A percentile compares a stretch with the other conserved stretches of the same genome.
Evolutionary conservation across 176 grass and related monocot species (phyloP).

Genomic region (Oryza meyeriana): DNA sequence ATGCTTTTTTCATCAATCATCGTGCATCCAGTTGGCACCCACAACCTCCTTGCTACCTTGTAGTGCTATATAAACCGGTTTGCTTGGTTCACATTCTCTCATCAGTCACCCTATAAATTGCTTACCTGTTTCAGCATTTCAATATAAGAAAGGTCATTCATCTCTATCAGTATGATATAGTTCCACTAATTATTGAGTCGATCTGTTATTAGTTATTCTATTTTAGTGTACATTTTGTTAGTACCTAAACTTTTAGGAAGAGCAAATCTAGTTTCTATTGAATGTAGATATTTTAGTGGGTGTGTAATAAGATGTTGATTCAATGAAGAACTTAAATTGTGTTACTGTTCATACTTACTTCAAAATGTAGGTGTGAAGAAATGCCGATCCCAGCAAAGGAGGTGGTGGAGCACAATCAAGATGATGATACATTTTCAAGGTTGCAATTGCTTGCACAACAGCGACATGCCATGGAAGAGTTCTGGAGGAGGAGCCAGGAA

Average conservation of each 20-base stretch:
- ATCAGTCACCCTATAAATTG: background rate
- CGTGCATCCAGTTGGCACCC: background rate
- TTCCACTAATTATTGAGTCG: background rate
- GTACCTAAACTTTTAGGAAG: background rate
- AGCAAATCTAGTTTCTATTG: background rate
- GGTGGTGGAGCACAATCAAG: background rate
- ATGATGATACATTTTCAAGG: background rate
- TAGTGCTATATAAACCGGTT: background rate
- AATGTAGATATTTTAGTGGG: background rate
- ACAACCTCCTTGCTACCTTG: background rate
- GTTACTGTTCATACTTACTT: background rate
- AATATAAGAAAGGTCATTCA: background rate
- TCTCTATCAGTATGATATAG: background rate
- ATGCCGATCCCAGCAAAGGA: background rate
- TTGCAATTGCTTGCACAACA: background rate
- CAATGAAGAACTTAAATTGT: background rate
- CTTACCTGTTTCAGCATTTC: background rate
- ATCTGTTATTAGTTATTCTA: background rate
- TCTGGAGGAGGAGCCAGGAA: background rate
- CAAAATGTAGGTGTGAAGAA: background rate
- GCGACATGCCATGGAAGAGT: background rate
- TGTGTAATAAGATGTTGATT: background rate
- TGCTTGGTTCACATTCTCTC: background rate
- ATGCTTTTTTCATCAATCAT: background rate
- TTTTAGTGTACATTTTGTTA: background rate